Percentiles rank a stretch among this genome's conserved stretches.
These are phyloP conservation scores for Leccinum uliginosum DNA, from an alignment of 768 basidiomycete genomes.

Conservation along the genomic window DNA sequence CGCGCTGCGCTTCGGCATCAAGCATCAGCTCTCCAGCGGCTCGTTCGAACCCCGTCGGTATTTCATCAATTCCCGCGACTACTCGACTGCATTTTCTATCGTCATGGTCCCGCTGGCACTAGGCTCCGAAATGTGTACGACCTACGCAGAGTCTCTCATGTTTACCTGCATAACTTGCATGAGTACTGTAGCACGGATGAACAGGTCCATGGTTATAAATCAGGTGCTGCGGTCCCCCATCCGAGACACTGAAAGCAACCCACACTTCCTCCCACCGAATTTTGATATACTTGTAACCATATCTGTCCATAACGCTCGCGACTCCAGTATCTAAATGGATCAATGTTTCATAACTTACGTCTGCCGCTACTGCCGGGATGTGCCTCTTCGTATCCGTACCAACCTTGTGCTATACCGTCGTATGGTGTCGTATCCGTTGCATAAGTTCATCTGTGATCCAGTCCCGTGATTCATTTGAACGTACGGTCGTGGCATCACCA, in stretches of 20 bases:
- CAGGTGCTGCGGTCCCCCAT: neutral
- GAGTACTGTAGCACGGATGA: neutral
- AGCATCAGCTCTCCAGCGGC: neutral
- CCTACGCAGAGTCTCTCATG: neutral
- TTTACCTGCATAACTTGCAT: neutral
- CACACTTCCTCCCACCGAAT: neutral
- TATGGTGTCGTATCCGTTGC: neutral
- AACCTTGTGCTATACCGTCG: neutral
- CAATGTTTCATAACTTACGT: neutral
- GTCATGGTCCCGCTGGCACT: neutral
- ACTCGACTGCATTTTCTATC: neutral
- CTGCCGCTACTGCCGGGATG: neutral
- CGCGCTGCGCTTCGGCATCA: neutral
- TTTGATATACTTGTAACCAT: neutral
- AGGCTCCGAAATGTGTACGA: neutral
- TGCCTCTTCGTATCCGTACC: neutral
- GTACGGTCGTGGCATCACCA: neutral
- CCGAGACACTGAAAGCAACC: neutral
- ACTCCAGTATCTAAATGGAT: neutral
- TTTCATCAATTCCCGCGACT: neutral
- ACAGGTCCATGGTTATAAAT: neutral
- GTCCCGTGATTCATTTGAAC: neutral
- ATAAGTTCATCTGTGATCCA: neutral
- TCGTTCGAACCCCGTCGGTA: neutral
- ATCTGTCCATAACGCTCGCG: neutral